Percentiles rank a stretch among this genome's conserved stretches.
Conservation (phyloP, 352 stramenopile species). For the Globisporangium rhizosaccharum region DNA sequence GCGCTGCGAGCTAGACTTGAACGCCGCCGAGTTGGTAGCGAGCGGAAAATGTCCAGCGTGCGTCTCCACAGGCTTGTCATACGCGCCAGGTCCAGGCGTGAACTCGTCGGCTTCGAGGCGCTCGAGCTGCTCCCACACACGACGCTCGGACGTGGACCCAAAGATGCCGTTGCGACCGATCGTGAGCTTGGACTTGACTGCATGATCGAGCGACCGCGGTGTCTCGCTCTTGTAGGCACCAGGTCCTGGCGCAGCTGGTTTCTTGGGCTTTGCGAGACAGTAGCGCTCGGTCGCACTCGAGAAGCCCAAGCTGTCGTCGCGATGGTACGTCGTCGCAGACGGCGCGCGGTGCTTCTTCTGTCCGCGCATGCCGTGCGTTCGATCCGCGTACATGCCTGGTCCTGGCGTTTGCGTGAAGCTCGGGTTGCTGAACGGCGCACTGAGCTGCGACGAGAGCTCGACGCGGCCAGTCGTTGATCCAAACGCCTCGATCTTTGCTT, state of each 20-base stretch:
- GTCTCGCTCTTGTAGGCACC: slow-evolving; percentile 61
- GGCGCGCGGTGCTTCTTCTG: slow-evolving; percentile 12
- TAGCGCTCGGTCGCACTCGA: slow-evolving; percentile 57
- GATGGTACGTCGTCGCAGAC: slow-evolving; percentile 9
- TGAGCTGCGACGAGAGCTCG: slow-evolving; percentile 49
- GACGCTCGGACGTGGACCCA: slow-evolving; percentile 66
- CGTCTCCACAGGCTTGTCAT: slow-evolving; percentile 22
- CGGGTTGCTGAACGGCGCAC: slow-evolving; percentile 47
- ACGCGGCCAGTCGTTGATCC: slow-evolving; percentile 57
- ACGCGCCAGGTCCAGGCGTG: slow-evolving; percentile 56
- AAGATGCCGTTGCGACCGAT: slow-evolving; percentile 69
- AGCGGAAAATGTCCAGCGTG: slow-evolving; percentile 30
- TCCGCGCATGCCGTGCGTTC: slow-evolving; percentile 6
- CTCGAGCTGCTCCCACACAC: slow-evolving; percentile 59
- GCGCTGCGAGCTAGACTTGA: slow-evolving; percentile 51
- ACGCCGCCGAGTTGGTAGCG: slow-evolving; percentile 39
- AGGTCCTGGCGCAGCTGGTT: slow-evolving; percentile 32
- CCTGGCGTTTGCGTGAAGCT: slow-evolving; percentile 54
- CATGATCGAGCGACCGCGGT: slow-evolving; percentile 47
- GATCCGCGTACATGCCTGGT: slow-evolving; percentile 44
- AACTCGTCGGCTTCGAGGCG: slow-evolving; percentile 35
- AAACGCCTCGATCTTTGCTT: slow-evolving; percentile 54
- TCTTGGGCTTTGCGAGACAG: slow-evolving; percentile 43
- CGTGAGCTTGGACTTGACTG: slow-evolving; percentile 36
- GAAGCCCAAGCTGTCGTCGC: slow-evolving; percentile 55